A percentile compares a stretch with the other conserved stretches of the same genome.
phyloP scores from a whole-genome alignment of 164 flowering plant genomes.

The Dillenia suffruticosa region DNA sequence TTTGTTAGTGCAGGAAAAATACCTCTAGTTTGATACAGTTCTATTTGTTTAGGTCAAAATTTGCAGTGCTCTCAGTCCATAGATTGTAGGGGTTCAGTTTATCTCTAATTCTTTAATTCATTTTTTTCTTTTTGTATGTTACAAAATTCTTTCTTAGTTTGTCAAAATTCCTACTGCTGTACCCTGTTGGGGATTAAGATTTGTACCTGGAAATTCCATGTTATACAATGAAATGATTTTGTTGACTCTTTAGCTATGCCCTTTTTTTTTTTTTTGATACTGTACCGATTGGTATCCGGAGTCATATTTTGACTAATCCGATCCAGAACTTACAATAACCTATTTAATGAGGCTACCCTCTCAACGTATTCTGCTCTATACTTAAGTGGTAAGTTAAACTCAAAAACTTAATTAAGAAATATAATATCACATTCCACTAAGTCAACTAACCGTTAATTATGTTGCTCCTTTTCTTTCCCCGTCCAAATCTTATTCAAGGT shows the following conservation, averaged over 20 bases:
- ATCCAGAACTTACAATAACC: too few species aligned
- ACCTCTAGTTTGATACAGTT: neutral
- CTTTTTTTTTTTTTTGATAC: too few species aligned
- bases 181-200: neutral
- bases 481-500: too few species aligned
- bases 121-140: slow-evolving; percentile 19
- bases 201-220: slow-evolving; percentile 7
- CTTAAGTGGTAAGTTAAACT: too few species aligned
- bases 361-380: too few species aligned
- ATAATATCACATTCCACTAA: too few species aligned
- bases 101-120: slow-evolving; percentile 43
- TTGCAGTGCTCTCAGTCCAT: slow-evolving; percentile 9
- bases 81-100: slow-evolving; percentile 20
- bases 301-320: too few species aligned
- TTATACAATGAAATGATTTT: slow-evolving; percentile 10
- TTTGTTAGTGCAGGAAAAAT: slow-evolving; percentile 6
- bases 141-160: slow-evolving; percentile 14
- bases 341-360: too few species aligned
- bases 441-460: neutral
- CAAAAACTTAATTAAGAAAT: too few species aligned
- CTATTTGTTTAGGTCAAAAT: neutral
- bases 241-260: neutral
- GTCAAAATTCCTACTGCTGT: neutral
- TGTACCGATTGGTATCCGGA: too few species aligned
- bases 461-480: too few species aligned